phyloP scores from a whole-genome alignment of 2,329 filamentous ascomycete genomes.

The Fusarium devonianum region DNA sequence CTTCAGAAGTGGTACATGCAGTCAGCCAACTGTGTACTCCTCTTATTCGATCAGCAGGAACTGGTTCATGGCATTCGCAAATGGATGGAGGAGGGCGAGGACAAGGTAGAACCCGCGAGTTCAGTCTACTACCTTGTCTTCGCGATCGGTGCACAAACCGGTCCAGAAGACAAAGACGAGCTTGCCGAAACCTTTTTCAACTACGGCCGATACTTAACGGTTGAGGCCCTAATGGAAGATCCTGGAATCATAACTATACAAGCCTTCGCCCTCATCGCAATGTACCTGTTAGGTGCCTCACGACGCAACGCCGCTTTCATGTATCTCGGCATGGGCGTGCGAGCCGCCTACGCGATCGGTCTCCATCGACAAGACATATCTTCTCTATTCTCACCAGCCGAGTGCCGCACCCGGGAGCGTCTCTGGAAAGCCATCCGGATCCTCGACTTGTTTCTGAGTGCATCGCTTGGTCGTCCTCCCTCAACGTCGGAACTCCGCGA shows the following conservation, averaged over 20 bases:
- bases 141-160: conserved; percentile 45
- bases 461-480: conserved; percentile 45
- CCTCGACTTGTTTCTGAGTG: conserved; percentile 46
- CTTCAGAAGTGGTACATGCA: conserved; percentile 45
- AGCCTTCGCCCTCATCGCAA: conserved; percentile 46
- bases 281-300: conserved; percentile 48
- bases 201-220: conserved; percentile 46
- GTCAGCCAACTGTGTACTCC: conserved; percentile 38
- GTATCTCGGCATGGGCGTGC: conserved; percentile 48
- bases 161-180: conserved; percentile 45
- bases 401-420: conserved; percentile 41
- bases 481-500: conserved; percentile 44
- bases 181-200: conserved; percentile 46
- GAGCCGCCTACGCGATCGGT: conserved; percentile 48
- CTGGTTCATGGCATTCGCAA: conserved; percentile 36
- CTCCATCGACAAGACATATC: conserved; percentile 44
- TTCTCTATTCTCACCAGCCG: conserved; percentile 37
- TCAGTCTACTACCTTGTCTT: conserved; percentile 42
- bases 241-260: conserved; percentile 46
- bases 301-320: conserved; percentile 49
- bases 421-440: conserved; percentile 46
- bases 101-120: conserved; percentile 27
- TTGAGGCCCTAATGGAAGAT: conserved; percentile 46
- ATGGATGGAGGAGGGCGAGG: conserved; percentile 42
- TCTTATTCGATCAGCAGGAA: conserved; percentile 44